phyloP scores from a whole-genome alignment of 2,329 filamentous ascomycete genomes.

The Trichoderma lentiforme region DNA sequence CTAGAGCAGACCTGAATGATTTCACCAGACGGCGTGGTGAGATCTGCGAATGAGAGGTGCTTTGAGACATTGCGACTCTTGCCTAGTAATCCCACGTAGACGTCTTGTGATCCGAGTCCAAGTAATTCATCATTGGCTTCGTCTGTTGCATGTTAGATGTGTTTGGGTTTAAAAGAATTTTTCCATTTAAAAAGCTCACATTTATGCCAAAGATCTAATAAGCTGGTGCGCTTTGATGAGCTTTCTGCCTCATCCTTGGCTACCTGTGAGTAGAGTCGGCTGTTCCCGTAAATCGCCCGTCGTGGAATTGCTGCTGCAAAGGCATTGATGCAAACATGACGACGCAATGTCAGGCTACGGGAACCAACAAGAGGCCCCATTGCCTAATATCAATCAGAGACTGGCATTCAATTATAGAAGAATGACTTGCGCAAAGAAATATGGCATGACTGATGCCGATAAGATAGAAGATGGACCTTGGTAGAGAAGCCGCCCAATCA shows the following conservation, averaged over 20 bases:
- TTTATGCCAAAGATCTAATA: slow-evolving; percentile 31
- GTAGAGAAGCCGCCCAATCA: slow-evolving; percentile 14
- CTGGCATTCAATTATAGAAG: neutral
- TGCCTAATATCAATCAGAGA: slow-evolving; percentile 3
- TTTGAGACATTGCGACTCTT: slow-evolving; percentile 65
- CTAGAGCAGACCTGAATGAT: slow-evolving; percentile 46
- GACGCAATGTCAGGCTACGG: slow-evolving; percentile 24
- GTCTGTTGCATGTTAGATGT: slow-evolving; percentile 25
- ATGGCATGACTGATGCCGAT: slow-evolving; percentile 15
- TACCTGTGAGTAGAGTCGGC: slow-evolving; percentile 4
- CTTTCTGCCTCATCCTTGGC: neutral
- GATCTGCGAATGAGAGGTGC: slow-evolving; percentile 67
- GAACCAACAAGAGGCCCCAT: slow-evolving; percentile 29
- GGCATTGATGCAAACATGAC: neutral
- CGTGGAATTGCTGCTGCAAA: slow-evolving; percentile 1
- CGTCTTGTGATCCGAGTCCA: slow-evolving; percentile 20
- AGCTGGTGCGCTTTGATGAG: slow-evolving; percentile 24
- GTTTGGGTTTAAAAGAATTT: neutral
- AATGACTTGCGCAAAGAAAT: neutral
- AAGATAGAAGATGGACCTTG: slow-evolving; percentile 14
- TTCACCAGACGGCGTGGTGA: slow-evolving; percentile 38
- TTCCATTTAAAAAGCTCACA: slow-evolving; percentile 25
- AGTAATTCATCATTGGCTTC: slow-evolving; percentile 25
- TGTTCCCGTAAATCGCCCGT: slow-evolving; percentile 20
- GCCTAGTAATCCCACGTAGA: slow-evolving; percentile 62